Evolutionary conservation across 371 early-diverging fungal species (phyloP), one percentile per base, ranked within the genome.

Genomic region (Rhizopus microsporus): DNA sequence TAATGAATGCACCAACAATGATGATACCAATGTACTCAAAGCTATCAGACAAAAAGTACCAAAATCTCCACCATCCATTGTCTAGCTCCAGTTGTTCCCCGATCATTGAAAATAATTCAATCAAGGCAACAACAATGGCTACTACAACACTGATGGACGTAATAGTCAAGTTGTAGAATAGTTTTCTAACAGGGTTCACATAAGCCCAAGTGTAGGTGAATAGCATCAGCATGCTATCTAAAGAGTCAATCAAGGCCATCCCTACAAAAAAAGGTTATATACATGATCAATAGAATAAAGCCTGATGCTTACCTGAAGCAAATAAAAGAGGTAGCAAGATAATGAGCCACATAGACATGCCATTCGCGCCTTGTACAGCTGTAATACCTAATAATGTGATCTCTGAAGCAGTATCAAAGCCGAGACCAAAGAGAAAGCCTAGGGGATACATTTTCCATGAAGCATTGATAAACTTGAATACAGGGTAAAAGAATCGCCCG

Each of bases 401-500:
- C 55, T 88, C 84, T 0, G 86, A 84, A 5, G 87, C 82, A 3
- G 89, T 89, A 69, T 89, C 89, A 59, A 89, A 89, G 5, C 88
- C 89, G 6, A 89, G 62, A 5, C 89, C 88, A 60, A 86, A 86
- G 31, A 85, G 53, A 4, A 85, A 66, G 3, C 86, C 86, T 3
- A 85, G 63, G 12, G 84, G 85, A 52, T 85, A 85, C 87, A 86
- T 86, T 52, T 86, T 85, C 83, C 84, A 85, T 12, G 81, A 80
- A 7, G 80, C 77, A 60, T 88, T 74, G 58, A 88, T 71, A 43
- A 82, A 65, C 9, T 63, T 63, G 53, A 84, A 86, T 4, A 86
- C 57, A 5, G 84, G 84, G n/a, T 77, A 61, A 53, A 84, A 86
- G 31, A 83, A 77, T 2, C 83, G 72, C 2, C 74, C 80, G 15